Evolutionary conservation across 331 rosid species (phyloP).

Genomic region (Arachis monticola): DNA sequence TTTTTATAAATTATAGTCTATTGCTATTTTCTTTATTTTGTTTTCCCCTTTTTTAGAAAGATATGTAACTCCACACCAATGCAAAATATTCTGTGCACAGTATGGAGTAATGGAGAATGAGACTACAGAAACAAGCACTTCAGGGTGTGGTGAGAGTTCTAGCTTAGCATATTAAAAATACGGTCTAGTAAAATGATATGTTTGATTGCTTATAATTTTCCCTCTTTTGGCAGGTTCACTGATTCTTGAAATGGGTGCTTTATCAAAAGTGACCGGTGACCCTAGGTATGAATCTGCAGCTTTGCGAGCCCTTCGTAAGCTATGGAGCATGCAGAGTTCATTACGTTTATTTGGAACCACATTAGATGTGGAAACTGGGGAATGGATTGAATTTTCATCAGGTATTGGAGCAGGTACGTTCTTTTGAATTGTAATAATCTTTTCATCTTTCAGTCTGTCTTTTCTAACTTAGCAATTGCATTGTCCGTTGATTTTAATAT

Average conservation of each 20-base stretch:
- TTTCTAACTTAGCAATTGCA: constrained; percentile 26
- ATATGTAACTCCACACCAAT: constrained; percentile 75
- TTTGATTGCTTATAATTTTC: constrained; percentile 44
- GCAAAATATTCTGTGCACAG: constrained; percentile 89
- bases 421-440: constrained; percentile 24
- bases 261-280: constrained; percentile 89
- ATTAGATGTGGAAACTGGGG: constrained; percentile 80
- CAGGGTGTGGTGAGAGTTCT: constrained; percentile 97
- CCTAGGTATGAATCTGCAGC: constrained; percentile 83
- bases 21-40: constrained; percentile 53
- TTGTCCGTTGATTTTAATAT: constrained; percentile 29
- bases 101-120: constrained; percentile 96
- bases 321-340: constrained; percentile 94
- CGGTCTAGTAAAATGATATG: constrained; percentile 32
- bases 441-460: constrained; percentile 14
- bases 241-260: constrained; percentile 99
- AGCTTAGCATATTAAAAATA: constrained; percentile 52
- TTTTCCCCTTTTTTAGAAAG: constrained; percentile 56
- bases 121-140: constrained; percentile 98
- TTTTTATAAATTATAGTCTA: constrained; percentile 44
- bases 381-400: constrained; percentile 89
- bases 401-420: constrained; percentile 96
- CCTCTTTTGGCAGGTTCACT: constrained; percentile 71
- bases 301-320: constrained; percentile 81
- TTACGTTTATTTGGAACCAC: constrained; percentile 92